phyloP scores from a whole-genome alignment of 257 asterid genomes.

The Fraxinus anomala region DNA sequence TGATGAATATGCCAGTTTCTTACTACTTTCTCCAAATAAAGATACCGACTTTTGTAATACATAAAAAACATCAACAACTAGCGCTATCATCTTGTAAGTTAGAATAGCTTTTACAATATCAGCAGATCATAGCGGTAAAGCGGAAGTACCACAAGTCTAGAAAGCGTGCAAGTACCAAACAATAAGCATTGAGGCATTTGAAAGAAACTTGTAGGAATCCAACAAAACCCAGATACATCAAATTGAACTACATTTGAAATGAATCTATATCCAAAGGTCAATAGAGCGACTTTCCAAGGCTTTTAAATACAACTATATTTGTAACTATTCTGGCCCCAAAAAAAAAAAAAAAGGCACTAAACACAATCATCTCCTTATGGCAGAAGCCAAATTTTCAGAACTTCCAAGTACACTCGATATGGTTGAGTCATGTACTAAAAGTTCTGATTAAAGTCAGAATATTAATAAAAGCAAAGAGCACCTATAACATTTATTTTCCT shows the following conservation, averaged over 20 bases:
- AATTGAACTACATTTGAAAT: not conserved
- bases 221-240: not conserved
- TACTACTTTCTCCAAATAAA: constrained; percentile 6
- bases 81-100: constrained; percentile 6
- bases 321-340: not conserved
- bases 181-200: not conserved
- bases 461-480: not conserved
- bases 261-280: not conserved
- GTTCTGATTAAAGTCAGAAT: not conserved
- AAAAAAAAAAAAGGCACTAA: not conserved
- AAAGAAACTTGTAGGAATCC: not conserved
- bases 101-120: constrained; percentile 5
- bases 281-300: not conserved
- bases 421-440: not conserved
- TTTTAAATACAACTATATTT: not conserved
- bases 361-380: not conserved
- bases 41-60: constrained; percentile 9
- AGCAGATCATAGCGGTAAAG: not conserved
- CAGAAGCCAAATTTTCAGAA: not conserved
- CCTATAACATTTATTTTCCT: not conserved
- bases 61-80: not conserved
- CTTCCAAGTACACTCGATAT: not conserved
- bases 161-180: not conserved
- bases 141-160: not conserved
- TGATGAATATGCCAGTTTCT: constrained; percentile 2